A percentile compares a stretch with the other conserved stretches of the same genome.
Conservation (phyloP, 2,329 filamentous ascomycete species). For the Ophiostoma pallidulum region DNA sequence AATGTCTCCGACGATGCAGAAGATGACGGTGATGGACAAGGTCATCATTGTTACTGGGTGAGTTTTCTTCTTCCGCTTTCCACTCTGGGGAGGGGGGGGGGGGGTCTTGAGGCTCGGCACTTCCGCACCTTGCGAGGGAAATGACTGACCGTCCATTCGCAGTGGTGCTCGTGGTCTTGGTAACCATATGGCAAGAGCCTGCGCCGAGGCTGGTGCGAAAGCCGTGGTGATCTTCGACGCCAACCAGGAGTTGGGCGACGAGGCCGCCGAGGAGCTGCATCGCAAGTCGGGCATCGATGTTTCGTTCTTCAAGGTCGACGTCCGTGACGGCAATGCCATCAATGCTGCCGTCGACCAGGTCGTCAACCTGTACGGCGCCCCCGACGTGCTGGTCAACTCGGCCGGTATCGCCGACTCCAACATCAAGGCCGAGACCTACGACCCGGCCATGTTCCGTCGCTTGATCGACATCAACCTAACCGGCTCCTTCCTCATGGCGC, state of each 20-base stretch:
- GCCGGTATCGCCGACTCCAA: constrained; percentile 77
- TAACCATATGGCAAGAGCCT: constrained; percentile 69
- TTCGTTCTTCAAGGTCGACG: constrained; percentile 70
- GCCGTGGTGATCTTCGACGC: constrained; percentile 68
- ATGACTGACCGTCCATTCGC: constrained; percentile 21
- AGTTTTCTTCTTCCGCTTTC: no score
- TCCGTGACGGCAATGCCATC: constrained; percentile 62
- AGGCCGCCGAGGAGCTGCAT: constrained; percentile 59
- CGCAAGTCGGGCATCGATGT: constrained; percentile 63
- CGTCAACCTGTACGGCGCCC: constrained; percentile 54
- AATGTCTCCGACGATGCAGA: constrained; percentile 57
- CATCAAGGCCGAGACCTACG: constrained; percentile 72
- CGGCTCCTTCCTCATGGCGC: constrained; percentile 67
- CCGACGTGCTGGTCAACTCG: constrained; percentile 70
- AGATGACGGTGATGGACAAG: constrained; percentile 61
- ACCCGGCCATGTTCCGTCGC: constrained; percentile 65
- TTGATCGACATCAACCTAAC: constrained; percentile 77
- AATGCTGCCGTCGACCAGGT: constrained; percentile 59
- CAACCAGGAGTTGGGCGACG: constrained; percentile 64
- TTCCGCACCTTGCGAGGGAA: not conserved
- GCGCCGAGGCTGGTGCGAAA: constrained; percentile 66
- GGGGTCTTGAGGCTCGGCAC: no score
- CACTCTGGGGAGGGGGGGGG: no score
- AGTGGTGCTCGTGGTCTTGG: constrained; percentile 69
- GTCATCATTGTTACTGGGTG: constrained; percentile 64